Evolutionary conservation across 1,284 basidiomycete genomes (phyloP).

Genomic region (Marasmius fiardii): DNA sequence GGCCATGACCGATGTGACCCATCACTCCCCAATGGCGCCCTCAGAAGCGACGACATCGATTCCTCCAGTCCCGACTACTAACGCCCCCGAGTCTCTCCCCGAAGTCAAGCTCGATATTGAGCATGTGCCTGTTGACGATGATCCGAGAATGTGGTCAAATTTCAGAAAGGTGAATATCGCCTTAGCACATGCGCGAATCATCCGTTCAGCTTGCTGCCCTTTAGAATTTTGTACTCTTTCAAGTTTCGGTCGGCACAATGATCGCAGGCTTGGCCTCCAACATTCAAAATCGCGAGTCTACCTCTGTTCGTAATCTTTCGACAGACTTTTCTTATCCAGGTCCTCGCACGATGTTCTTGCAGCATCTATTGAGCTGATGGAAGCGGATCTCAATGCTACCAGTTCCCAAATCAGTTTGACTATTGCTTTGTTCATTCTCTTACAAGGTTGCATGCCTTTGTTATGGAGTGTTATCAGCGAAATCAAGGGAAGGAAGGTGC

Average conservation of each 20-base stretch:
- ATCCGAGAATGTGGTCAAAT: slow-evolving; percentile 73
- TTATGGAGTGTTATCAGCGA: slow-evolving; percentile 76
- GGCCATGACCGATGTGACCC: not conserved
- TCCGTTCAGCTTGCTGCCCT: not conserved
- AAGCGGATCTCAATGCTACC: slow-evolving; percentile 61
- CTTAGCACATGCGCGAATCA: not conserved
- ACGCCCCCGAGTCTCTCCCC: not conserved
- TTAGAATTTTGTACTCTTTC: slow-evolving; percentile 53
- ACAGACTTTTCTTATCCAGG: slow-evolving; percentile 24
- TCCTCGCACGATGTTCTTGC: slow-evolving; percentile 1
- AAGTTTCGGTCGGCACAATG: slow-evolving; percentile 60
- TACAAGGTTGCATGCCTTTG: slow-evolving; percentile 70
- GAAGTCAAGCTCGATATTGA: slow-evolving; percentile 30
- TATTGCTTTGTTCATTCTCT: slow-evolving; percentile 74
- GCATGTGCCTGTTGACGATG: slow-evolving; percentile 60
- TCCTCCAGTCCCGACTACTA: not conserved
- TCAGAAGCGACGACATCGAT: not conserved
- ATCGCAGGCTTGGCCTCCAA: slow-evolving; percentile 67
- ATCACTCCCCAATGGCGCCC: not conserved
- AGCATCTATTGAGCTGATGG: slow-evolving; percentile 69
- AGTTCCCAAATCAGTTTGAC: slow-evolving; percentile 69
- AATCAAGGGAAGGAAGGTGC: slow-evolving; percentile 76
- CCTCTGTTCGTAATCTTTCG: not conserved
- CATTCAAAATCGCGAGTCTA: slow-evolving; percentile 62
- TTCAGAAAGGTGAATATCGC: slow-evolving; percentile 53